These are phyloP conservation scores for Cladosporium sp. DNA, from an alignment of 2,329 filamentous ascomycete genomes.

Conservation along the genomic window DNA sequence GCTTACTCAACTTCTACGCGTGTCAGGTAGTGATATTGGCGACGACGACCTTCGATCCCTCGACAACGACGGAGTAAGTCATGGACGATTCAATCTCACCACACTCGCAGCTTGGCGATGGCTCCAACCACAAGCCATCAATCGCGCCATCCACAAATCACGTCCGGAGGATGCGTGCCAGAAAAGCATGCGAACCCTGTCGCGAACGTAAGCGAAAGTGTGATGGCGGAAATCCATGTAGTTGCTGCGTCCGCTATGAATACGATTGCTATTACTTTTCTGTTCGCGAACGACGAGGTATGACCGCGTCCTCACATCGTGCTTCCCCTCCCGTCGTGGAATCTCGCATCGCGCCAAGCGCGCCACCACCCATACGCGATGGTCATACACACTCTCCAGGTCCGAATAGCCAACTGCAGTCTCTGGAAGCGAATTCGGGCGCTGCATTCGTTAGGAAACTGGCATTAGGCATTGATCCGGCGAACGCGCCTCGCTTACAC, in stretches of 20 bases:
- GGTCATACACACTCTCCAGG: conserved; percentile 12
- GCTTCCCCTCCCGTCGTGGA: conserved; percentile 23
- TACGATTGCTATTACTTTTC: conserved; percentile 51
- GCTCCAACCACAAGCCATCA: conserved; percentile 4
- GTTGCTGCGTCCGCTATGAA: conserved; percentile 53
- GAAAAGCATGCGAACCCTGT: conserved; percentile 43
- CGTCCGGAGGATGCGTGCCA: conserved; percentile 19
- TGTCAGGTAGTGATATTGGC: neutral
- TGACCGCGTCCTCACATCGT: conserved; percentile 27
- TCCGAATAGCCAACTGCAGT: conserved; percentile 33
- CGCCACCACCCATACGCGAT: conserved; percentile 13
- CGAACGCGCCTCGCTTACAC: conserved; percentile 52
- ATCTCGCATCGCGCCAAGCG: conserved; percentile 2
- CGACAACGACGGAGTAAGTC: neutral
- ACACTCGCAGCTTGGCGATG: conserved; percentile 14
- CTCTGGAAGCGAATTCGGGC: conserved; percentile 57
- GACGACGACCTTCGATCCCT: neutral
- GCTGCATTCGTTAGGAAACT: conserved; percentile 55
- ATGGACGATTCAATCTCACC: conserved; percentile 12
- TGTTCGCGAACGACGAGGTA: conserved; percentile 34
- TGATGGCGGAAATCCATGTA: conserved; percentile 53
- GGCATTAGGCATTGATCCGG: conserved; percentile 53
- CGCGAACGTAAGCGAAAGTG: conserved; percentile 58
- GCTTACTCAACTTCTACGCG: neutral
- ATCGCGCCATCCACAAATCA: conserved; percentile 14